These are phyloP conservation scores for Aspergillus neotritici DNA, from an alignment of 2,329 filamentous ascomycete genomes.

Conservation along the genomic window DNA sequence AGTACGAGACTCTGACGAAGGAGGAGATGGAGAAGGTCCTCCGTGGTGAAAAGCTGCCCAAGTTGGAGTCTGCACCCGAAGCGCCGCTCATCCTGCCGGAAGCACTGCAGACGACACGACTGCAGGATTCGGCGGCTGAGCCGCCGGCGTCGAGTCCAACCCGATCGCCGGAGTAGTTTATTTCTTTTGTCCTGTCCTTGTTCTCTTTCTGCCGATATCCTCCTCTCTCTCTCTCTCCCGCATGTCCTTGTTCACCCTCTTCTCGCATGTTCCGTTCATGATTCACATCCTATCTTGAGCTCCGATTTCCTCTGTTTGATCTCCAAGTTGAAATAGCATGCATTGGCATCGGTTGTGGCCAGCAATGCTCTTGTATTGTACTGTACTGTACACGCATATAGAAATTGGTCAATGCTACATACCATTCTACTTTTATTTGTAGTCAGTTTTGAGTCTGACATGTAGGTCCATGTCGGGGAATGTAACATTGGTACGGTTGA, in stretches of 20 bases:
- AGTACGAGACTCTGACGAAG: slow-evolving; percentile 88
- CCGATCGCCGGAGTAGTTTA: no score
- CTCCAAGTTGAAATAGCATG: slow-evolving; percentile 2
- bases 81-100: slow-evolving; percentile 64
- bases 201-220: neutral
- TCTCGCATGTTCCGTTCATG: no score
- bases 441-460: neutral
- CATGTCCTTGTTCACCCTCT: neutral
- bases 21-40: slow-evolving; percentile 89
- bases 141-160: slow-evolving; percentile 13
- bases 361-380: slow-evolving; percentile 6
- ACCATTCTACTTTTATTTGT: slow-evolving; percentile 1
- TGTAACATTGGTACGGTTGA: no score
- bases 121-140: slow-evolving; percentile 21
- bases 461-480: neutral
- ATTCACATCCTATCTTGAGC: no score
- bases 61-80: slow-evolving; percentile 51
- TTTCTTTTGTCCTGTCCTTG: neutral
- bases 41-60: slow-evolving; percentile 73
- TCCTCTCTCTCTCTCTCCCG: neutral
- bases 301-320: no score
- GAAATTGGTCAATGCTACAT: neutral
- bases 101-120: slow-evolving; percentile 27
- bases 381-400: slow-evolving; percentile 17
- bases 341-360: slow-evolving; percentile 3